Percentiles rank a stretch among this genome's conserved stretches.
These are phyloP conservation scores for Rostrohypoxylon terebratum DNA, from an alignment of 495 filamentous ascomycete genomes.

Conservation along the genomic window DNA sequence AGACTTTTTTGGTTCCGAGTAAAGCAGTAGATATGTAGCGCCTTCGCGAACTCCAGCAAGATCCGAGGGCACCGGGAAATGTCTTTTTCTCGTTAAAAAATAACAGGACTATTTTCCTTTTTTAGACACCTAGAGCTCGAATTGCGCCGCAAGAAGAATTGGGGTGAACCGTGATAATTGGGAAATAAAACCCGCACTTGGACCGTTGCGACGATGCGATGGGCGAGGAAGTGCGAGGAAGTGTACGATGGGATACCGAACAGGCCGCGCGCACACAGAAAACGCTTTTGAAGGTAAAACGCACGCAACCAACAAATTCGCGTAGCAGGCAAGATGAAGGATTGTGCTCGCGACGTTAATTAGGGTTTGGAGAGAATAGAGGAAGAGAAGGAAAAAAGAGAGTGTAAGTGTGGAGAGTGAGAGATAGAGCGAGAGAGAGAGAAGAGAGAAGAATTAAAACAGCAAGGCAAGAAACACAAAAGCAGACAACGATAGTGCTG, in stretches of 20 bases:
- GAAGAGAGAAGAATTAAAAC: constrained; percentile 61
- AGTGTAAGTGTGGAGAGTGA: constrained; percentile 50
- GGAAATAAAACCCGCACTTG: constrained; percentile 52
- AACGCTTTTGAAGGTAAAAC: constrained; percentile 54
- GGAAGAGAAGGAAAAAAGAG: constrained; percentile 51
- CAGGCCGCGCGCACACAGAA: constrained; percentile 52
- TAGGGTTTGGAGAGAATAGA: constrained; percentile 49
- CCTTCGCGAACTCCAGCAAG: constrained; percentile 53
- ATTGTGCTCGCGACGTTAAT: constrained; percentile 47
- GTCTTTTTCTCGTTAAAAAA: constrained; percentile 52
- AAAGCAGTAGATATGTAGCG: constrained; percentile 49
- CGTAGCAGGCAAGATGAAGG: constrained; percentile 55
- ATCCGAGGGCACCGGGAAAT: constrained; percentile 51
- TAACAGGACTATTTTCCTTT: constrained; percentile 49
- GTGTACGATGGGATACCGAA: constrained; percentile 44
- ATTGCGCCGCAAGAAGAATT: constrained; percentile 51
- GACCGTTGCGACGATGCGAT: constrained; percentile 52
- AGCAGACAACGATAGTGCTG: constrained; percentile 67
- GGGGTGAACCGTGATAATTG: constrained; percentile 51
- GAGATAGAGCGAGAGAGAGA: constrained; percentile 56
- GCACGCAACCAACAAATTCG: constrained; percentile 59
- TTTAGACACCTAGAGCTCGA: constrained; percentile 52
- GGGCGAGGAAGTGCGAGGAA: constrained; percentile 45
- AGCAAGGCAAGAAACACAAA: constrained; percentile 63
- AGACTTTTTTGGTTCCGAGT: constrained; percentile 54